These are phyloP conservation scores for Penicillium arizonense DNA, from an alignment of 495 filamentous ascomycete genomes.

Conservation along the genomic window DNA sequence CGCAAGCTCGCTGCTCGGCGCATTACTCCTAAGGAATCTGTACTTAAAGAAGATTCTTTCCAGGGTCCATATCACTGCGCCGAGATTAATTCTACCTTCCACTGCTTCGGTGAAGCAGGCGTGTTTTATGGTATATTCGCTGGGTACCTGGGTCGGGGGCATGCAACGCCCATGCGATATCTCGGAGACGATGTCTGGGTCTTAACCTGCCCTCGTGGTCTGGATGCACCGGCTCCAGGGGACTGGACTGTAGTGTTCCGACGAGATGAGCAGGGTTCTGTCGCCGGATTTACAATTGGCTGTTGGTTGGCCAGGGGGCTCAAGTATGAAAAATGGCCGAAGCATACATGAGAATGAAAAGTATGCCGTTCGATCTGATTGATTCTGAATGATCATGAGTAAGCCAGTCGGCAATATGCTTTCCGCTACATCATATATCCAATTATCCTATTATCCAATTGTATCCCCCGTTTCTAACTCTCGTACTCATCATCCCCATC, in stretches of 20 bases:
- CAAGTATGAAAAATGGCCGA: slow-evolving; percentile 10
- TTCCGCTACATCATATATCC: too few relatives aligned
- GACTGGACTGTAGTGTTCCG: slow-evolving; percentile 32
- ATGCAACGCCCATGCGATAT: slow-evolving; percentile 21
- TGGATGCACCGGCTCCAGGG: slow-evolving; percentile 34
- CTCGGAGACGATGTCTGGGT: slow-evolving; percentile 32
- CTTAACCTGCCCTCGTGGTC: slow-evolving; percentile 26
- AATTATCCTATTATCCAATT: too few relatives aligned
- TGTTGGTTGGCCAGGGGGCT: slow-evolving; percentile 32
- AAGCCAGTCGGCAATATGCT: too few relatives aligned
- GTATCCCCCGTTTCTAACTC: too few relatives aligned
- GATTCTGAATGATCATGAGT: too few relatives aligned
- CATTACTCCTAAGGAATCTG: slow-evolving; percentile 9
- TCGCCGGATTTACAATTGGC: slow-evolving; percentile 24
- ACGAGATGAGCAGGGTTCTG: slow-evolving; percentile 15
- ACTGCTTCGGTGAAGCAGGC: slow-evolving; percentile 22
- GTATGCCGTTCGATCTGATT: too few relatives aligned
- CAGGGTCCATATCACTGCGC: slow-evolving; percentile 25
- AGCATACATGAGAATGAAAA: too few relatives aligned
- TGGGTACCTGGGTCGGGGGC: slow-evolving; percentile 30
- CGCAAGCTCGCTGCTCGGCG: slow-evolving; percentile 21
- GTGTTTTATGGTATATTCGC: slow-evolving; percentile 33
- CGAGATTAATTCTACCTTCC: slow-evolving; percentile 31
- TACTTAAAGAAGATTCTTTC: slow-evolving; percentile 4
- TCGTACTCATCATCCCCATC: too few relatives aligned